Evolutionary conservation across 176 grass and related monocot genomes (phyloP), one percentile per base, ranked within the genome.

Genomic region (Triticum monococcum): DNA sequence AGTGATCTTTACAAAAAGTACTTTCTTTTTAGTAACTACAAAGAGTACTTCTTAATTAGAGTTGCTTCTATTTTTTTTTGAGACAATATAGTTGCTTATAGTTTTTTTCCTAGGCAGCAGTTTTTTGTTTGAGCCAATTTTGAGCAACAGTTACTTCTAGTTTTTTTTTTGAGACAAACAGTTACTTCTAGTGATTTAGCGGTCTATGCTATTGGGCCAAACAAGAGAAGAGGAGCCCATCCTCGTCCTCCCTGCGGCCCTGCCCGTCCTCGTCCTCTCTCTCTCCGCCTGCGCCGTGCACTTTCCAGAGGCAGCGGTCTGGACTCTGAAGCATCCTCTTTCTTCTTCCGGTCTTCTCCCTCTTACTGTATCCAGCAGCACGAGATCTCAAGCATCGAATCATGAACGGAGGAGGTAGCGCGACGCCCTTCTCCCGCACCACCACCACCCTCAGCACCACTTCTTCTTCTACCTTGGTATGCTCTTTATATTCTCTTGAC

Each of bases 371-470:
- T 67, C 41, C 46, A 13, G 12, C 37, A 30, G 43, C 25, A 67
- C 10, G 8, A 24, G 12, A 45, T 32, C 28, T 33, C 40, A 22
- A 77, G 71, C 79, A 77, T 77, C 71, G 16, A 86, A 63, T 28
- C 70, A 89, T 86, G 83, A 78, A 86, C 20, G 78, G 77, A n/a
- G 81, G 74, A 26, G 25, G 62, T 5, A 43, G 78, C 62, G 79
- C 22, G 16, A 50, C 28, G 28, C 35, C 83, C 36, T 69, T 81
- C 62, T 60, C 72, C 61, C 4, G 22, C 77, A 57, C 31, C 5
- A 60, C 28, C 83, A 81, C 70, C 30, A 33, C 77, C 46, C 25
- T 77, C 32, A 12, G 68, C 69, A 77, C 25, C 35, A 69, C 64
- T 9, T 5, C 45, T 8, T 4, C 43, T 59, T 60, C 83, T 26